Evolutionary conservation across 306 rosid species (phyloP), one percentile per base, ranked within the genome.

Genomic region (Gillenia trifoliata): DNA sequence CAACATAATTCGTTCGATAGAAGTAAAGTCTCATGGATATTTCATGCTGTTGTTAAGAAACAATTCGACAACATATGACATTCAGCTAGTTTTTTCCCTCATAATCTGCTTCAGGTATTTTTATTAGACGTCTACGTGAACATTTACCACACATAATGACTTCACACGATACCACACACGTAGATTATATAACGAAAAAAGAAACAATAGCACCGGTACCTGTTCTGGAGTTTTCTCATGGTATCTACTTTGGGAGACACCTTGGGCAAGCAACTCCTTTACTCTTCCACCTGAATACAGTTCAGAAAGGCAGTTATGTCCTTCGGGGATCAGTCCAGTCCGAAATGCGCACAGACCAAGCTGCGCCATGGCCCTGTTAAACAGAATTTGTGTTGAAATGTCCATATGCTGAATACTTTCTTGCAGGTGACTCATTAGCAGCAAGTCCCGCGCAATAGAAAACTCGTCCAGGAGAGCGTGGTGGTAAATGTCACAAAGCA

Each of bases 161-260:
- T n/a, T n/a, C n/a, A n/a, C n/a, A n/a, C n/a, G n/a, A n/a, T n/a
- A n/a, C n/a, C n/a, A n/a, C n/a, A n/a, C n/a, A n/a, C n/a, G n/a
- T n/a, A n/a, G 5, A 33, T 31, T 29, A 29, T 26, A 50, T 4
- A 70, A 33, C 23, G 26, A 56, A 56, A 3, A 23, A 22, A 1
- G 7, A 17, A 25, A 59, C 17, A 61, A 25, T 1, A 28, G 31
- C 12, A 22, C 4, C 3, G 26, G 74, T 41, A 93, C 99, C 99
- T 94, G 99, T 80, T 94, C 99, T 10, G 95, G 97, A 71, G 99
- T 94, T 83, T 94, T 94, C 79, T 94, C 99, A 68, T 94, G 97
- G 82, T 88, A 92, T 28, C 99, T 83, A 70, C 93, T 91, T 66
- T 94, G 99, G 6, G 95, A 83, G 75, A 94, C 93, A 62, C 99